Base-by-base conservation (phyloP, 2,329 filamentous ascomycete species). In the Cladorrhinum sp. region DNA sequence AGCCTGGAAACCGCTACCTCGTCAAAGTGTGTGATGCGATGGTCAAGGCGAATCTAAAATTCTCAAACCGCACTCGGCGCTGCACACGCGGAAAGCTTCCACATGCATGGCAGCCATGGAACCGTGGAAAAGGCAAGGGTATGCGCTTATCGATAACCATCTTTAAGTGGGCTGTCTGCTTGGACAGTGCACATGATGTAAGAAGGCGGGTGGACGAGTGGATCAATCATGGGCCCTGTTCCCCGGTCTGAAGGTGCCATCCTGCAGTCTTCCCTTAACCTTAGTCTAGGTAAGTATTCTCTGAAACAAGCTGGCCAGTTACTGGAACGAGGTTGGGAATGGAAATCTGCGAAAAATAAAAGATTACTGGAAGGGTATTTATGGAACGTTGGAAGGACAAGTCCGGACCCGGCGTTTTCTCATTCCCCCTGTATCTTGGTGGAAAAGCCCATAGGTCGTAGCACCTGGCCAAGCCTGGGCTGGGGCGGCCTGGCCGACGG, bases 401-500 rank as follows among this genome's bases (percentile, higher is more conserved):
- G 6, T 41, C 36, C 16, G 16, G 36, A 41, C 10, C 36, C 25
- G 25, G 25, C 25, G 25, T 29, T 29, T 29, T 36, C 32, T 36
- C 8, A 36, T 36, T 36, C 32, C n/a, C n/a, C n/a, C 32, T 36
- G 32, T 36, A 36, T 13, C 32, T 36, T 13, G 9, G 32, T 36
- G 32, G 32, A 36, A 36, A 36, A 36, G 32, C 16, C 12, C 32
- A 36, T 36, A 36, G 32, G 32, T 36, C 32, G 32, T 5, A 36
- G 16, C 16, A 10, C 32, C 32, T 36, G 16, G 41, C 41, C 41
- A 45, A 45, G 41, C 41, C 41, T 45, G 41, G 41, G 41, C 41
- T 48, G 53, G 36, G 53, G 38, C 53, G 53, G 53, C 10, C 53
- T 29, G 38, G 53, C 53, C 53, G 53, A 56, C 53, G 38, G 38